Evolutionary conservation across 2,329 filamentous ascomycete species (phyloP).

Genomic region (Verticillium longisporum): DNA sequence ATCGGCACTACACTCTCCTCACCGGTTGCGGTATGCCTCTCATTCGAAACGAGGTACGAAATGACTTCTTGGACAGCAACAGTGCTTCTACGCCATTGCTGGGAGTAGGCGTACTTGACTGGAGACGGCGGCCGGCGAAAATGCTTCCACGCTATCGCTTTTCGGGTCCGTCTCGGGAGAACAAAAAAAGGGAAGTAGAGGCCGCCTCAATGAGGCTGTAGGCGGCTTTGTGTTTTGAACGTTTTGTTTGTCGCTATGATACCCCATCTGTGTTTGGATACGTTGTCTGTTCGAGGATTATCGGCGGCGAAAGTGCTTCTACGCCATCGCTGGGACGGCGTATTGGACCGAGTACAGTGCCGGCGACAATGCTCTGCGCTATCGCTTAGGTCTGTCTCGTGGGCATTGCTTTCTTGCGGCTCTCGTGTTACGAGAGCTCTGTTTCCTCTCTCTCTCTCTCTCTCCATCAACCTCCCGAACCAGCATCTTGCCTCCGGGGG

Average conservation of each 20-base stretch:
- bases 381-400: constrained; percentile 24
- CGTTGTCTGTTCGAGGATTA: constrained; percentile 28
- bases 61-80: constrained; percentile 22
- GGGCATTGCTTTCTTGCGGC: constrained; percentile 7
- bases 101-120: constrained; percentile 37
- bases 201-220: background rate
- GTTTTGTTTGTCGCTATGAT: constrained; percentile 34
- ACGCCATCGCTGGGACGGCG: constrained; percentile 41
- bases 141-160: constrained; percentile 47
- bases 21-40: constrained; percentile 18
- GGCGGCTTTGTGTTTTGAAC: constrained; percentile 10
- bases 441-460: background rate
- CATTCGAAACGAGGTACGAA: constrained; percentile 15
- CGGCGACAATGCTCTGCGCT: constrained; percentile 49
- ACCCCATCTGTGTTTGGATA: constrained; percentile 49
- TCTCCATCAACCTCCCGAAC: background rate
- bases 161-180: constrained; percentile 10
- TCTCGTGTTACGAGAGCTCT: background rate
- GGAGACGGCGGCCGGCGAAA: constrained; percentile 35
- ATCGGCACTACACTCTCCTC: constrained; percentile 7
- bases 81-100: constrained; percentile 41
- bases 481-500: background rate
- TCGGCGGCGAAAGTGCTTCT: constrained; percentile 36
- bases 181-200: constrained; percentile 1
- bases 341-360: constrained; percentile 35